Percentiles rank a stretch among this genome's conserved stretches.
These are phyloP conservation scores for Ambrosiella cleistominuta DNA, from an alignment of 2,329 filamentous ascomycete species.

Conservation along the genomic window DNA sequence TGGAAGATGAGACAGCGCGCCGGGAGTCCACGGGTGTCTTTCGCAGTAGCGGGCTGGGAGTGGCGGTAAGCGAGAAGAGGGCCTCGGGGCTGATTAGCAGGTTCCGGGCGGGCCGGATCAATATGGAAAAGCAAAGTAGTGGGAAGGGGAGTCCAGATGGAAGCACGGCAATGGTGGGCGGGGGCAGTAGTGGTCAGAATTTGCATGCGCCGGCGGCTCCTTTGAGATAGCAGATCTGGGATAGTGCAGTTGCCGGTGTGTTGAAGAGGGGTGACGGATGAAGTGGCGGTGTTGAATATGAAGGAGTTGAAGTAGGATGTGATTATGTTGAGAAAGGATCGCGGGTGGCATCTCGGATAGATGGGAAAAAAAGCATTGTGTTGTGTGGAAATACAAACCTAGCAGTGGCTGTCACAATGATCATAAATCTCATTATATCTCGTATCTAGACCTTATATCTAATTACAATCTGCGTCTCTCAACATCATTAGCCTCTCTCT, in stretches of 20 bases:
- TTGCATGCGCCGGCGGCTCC: neutral
- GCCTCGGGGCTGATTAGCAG: conserved; percentile 4
- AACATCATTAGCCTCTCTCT: neutral
- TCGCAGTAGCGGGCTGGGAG: neutral
- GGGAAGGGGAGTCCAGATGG: neutral
- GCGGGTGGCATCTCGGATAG: neutral
- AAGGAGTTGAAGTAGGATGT: conserved; percentile 4
- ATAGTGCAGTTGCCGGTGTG: conserved; percentile 1
- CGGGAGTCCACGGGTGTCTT: conserved; percentile 4
- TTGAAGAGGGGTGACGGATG: conserved; percentile 6
- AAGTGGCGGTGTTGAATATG: conserved; percentile 8
- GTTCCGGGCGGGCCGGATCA: neutral
- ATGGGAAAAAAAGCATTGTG: neutral
- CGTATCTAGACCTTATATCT: too few relatives aligned
- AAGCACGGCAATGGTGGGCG: neutral
- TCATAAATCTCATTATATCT: too few relatives aligned
- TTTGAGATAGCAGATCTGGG: conserved; percentile 12
- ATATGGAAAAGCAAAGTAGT: neutral
- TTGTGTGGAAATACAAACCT: neutral
- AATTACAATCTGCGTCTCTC: neutral
- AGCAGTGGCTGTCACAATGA: too few relatives aligned
- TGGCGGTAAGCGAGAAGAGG: neutral
- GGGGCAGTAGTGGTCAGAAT: neutral
- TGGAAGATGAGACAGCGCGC: conserved; percentile 9
- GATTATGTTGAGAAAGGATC: conserved; percentile 4